phyloP scores from a whole-genome alignment of 495 filamentous ascomycete species.

The Antarctomyces pellizariae region DNA sequence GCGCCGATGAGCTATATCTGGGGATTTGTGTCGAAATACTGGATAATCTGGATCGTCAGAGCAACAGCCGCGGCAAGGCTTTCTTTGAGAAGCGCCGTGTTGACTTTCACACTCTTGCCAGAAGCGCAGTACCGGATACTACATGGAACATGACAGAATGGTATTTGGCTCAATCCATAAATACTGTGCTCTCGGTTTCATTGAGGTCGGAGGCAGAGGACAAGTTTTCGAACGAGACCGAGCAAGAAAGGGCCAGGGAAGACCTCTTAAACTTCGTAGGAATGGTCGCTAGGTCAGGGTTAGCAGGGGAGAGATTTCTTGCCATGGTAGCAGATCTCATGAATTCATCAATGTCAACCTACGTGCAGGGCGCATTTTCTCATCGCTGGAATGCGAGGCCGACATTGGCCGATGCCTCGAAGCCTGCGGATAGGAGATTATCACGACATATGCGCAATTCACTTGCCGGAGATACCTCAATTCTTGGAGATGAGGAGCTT shows the following conservation, averaged over 20 bases:
- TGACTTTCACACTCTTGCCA: constrained; percentile 40
- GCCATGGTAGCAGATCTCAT: constrained; percentile 55
- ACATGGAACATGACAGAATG: constrained; percentile 25
- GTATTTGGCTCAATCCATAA: constrained; percentile 30
- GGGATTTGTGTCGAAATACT: constrained; percentile 21
- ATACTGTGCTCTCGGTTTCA: constrained; percentile 7
- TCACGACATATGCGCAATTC: background rate
- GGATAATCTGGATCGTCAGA: constrained; percentile 13
- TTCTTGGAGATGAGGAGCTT: no score
- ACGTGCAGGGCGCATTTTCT: constrained; percentile 35
- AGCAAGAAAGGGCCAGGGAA: constrained; percentile 21
- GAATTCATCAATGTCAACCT: constrained; percentile 40
- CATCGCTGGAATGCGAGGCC: constrained; percentile 25
- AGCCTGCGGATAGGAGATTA: background rate
- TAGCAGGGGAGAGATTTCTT: constrained; percentile 53
- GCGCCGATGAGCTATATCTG: constrained; percentile 23
- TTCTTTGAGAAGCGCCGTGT: constrained; percentile 27
- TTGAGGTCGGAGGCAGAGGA: constrained; percentile 8
- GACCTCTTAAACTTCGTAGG: constrained; percentile 32
- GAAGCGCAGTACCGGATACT: constrained; percentile 33
- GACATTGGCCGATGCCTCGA: background rate
- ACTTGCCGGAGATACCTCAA: background rate
- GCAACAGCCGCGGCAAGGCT: constrained; percentile 12
- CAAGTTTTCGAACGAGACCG: constrained; percentile 11
- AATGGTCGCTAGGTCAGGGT: constrained; percentile 42